Conservation (phyloP, 2,329 filamentous ascomycete species). For the Byssoonygena ceratinophila region DNA sequence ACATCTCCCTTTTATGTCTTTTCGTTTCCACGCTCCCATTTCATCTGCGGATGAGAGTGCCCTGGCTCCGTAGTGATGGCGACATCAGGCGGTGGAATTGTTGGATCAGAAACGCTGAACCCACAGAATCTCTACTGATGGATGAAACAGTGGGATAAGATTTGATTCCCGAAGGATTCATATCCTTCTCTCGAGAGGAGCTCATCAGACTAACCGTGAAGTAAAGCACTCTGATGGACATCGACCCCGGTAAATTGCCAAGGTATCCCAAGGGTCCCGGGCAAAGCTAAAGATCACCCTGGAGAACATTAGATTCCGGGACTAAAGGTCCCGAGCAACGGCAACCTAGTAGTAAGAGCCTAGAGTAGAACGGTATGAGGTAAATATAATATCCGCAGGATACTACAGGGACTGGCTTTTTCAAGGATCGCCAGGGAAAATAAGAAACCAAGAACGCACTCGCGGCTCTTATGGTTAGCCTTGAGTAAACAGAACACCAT, state of each 20-base stretch:
- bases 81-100: background rate
- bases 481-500: background rate
- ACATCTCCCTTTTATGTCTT: conserved; percentile 3
- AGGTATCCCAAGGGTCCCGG: background rate
- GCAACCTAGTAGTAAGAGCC: no score
- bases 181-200: background rate
- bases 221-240: background rate
- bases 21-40: background rate
- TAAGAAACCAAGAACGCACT: background rate
- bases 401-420: background rate
- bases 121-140: background rate
- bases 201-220: background rate
- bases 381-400: background rate
- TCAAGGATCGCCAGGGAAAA: background rate
- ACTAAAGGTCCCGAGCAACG: background rate
- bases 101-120: background rate
- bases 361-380: no score
- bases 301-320: background rate
- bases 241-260: background rate
- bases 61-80: background rate
- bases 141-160: background rate
- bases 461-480: background rate
- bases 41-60: background rate
- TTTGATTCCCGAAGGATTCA: conserved; percentile 5
- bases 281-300: background rate